Base-by-base conservation (phyloP, 768 basidiomycete genomes). In the Wakefieldia striispora region DNA sequence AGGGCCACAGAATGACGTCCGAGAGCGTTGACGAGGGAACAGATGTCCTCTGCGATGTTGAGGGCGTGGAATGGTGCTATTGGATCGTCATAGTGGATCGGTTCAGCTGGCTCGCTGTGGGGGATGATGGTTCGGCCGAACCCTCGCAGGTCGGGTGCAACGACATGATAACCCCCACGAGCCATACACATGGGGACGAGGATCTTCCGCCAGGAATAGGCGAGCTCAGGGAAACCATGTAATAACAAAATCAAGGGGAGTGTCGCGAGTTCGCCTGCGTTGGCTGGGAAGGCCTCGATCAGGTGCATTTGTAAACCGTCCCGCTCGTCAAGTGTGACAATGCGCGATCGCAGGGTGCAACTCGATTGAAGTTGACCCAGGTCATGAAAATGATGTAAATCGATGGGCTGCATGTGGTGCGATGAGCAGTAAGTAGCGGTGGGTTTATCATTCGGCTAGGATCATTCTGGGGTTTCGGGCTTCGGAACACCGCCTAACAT, bases 191-290 rank as follows among this genome's bases (percentile, higher is more conserved):
- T 71, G 0, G 80, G 80, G 0, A 65, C 56, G 27, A 86, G 71
- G 31, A 84, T 50, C 51, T 82, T 81, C 13, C 84, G 72, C 81
- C 82, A 86, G 8, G 82, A 84, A 59, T 79, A 82, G 3, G 82
- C 76, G 6, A 85, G 71, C 57, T 85, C 83, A 10, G 83, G 83
- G 60, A 86, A 86, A 36, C 83, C 84, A 53, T 85, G 83, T 2
- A 86, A 61, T 20, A 86, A 76, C 26, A 86, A 46, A 40, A 84
- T 57, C 13, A 86, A 71, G 1, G 77, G 80, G 5, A 69, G 64
- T 19, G 66, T 59, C 33, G 55, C 40, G 37, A 51, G 48, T 23
- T 51, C 47, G 35, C 56, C 51, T 45, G 46, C 13, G 43, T 45
- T 31, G 29, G 55, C 53, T 19, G 74, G 72, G 29, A 57, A 50